Base-by-base conservation (phyloP, 2,329 filamentous ascomycete genomes). In the Colletotrichum limetticola region DNA sequence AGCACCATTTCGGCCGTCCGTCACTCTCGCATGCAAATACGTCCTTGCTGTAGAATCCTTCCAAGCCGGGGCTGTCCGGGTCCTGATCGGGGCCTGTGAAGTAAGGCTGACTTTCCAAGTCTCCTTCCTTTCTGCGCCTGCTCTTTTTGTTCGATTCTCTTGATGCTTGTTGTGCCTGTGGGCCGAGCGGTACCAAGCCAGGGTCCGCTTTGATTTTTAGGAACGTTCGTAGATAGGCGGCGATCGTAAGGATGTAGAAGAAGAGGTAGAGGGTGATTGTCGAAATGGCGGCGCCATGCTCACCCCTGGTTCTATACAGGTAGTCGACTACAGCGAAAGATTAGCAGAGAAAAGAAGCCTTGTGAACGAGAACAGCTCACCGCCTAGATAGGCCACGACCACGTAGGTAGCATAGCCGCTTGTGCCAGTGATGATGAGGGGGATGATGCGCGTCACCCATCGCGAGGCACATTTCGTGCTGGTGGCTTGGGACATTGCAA, bases 1-100 rank as follows among this genome's bases (percentile, higher is more conserved):
- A 92, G 83, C 96, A 99, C 91, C 94, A 98, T 37, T 91, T 90
- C 0, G 96, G 96, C n/a, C 92, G 87, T 0, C 97, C 97, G 77
- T 97, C 93, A 14, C 87, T 85, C 78, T 97, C 93, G 82, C 94
- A 98, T 2, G 95, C 88, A 80, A 97, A 98, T 1, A 94, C 90
- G 76, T 97, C 92, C 79, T 93, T 94, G 75, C 89, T 92, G 79
- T 97, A 97, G 79, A 97, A 97, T 4, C 86, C 83, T 76, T 95
- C 93, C 63, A 95, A 85, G 0, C 92, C 92, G 12, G 91, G 89
- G 64, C 90, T 90, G 75, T 94, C 90, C n/a, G 88, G 86, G 69
- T 86, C 82, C 37, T 78, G 77, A 66, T 89, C 87, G 3, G 85
- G 85, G 5, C 78, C 78, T n/a, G 75, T 74, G 46, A 78, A 75